Percentiles rank a stretch among this genome's conserved stretches.
Conservation (phyloP, 2,329 filamentous ascomycete species). For the Periconia digitata region DNA sequence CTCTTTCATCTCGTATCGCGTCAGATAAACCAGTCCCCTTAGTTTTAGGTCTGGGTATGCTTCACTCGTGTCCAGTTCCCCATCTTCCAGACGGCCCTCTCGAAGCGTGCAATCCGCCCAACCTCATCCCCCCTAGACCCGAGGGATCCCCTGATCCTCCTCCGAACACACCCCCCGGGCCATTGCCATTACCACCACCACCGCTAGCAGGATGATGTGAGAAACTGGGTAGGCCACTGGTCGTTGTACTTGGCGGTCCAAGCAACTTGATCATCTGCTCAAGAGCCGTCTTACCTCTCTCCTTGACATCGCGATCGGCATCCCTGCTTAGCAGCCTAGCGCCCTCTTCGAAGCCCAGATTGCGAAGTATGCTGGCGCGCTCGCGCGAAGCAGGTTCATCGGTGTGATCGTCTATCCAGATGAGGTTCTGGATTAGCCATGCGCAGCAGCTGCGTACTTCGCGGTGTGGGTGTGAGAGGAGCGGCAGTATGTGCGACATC, state of each 20-base stretch:
- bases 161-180: background rate
- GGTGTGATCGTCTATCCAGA: constrained; percentile 73
- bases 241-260: constrained; percentile 6
- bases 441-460: constrained; percentile 78
- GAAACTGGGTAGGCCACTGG: constrained; percentile 4
- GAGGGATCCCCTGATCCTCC: constrained; percentile 1
- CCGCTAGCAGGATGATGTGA: too few relatives aligned
- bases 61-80: background rate
- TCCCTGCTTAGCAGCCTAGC: constrained; percentile 67
- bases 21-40: too few relatives aligned
- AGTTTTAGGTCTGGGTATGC: too few relatives aligned
- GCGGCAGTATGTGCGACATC: constrained; percentile 69
- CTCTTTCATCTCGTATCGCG: too few relatives aligned
- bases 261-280: constrained; percentile 55
- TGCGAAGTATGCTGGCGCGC: constrained; percentile 68
- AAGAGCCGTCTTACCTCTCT: constrained; percentile 78
- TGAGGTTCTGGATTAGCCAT: constrained; percentile 83
- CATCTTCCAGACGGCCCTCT: constrained; percentile 2
- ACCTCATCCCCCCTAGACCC: constrained; percentile 7
- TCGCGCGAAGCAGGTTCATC: constrained; percentile 67
- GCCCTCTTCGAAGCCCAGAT: constrained; percentile 69
- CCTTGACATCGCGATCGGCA: constrained; percentile 74
- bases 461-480: constrained; percentile 72
- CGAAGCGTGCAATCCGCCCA: constrained; percentile 13
- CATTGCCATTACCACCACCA: constrained; percentile 1